phyloP scores from a whole-genome alignment of 495 filamentous ascomycete species.

The Aspergillus campestris region DNA sequence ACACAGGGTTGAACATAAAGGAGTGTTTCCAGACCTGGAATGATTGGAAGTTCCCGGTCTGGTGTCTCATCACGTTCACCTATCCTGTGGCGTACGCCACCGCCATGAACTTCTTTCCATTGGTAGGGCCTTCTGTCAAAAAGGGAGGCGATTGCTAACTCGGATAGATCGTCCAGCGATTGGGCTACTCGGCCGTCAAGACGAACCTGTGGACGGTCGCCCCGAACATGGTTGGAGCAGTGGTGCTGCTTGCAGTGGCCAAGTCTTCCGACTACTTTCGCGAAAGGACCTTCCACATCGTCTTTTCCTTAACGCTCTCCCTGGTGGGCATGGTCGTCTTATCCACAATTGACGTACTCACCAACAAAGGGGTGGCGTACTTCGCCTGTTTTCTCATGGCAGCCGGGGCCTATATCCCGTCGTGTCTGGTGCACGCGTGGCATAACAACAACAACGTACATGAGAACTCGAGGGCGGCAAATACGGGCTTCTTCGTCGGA shows the following conservation, averaged over 20 bases:
- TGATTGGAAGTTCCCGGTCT: constrained; percentile 28
- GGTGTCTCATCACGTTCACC: constrained; percentile 25
- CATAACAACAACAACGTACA: constrained; percentile 69
- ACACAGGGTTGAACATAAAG: constrained; percentile 18
- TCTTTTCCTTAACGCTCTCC: constrained; percentile 54
- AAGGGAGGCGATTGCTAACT: not conserved
- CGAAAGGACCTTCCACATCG: constrained; percentile 58
- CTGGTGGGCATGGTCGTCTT: constrained; percentile 64
- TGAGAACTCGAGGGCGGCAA: constrained; percentile 45
- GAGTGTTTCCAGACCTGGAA: constrained; percentile 21
- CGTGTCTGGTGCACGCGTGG: constrained; percentile 41
- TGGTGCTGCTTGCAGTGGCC: constrained; percentile 54
- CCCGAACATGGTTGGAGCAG: constrained; percentile 54
- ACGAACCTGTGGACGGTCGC: constrained; percentile 68
- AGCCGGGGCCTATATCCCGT: constrained; percentile 41
- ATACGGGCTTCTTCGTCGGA: constrained; percentile 44
- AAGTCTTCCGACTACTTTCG: constrained; percentile 54
- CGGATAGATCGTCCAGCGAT: constrained; percentile 43
- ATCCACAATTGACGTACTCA: constrained; percentile 50
- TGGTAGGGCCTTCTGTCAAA: constrained; percentile 9
- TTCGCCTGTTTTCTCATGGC: constrained; percentile 70
- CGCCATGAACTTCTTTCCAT: constrained; percentile 27
- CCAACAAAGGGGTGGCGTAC: constrained; percentile 53
- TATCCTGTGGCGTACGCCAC: constrained; percentile 29
- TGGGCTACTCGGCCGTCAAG: constrained; percentile 51